Evolutionary conservation across 257 asterid species (phyloP).

Genomic region (Salvia miltiorrhiza): DNA sequence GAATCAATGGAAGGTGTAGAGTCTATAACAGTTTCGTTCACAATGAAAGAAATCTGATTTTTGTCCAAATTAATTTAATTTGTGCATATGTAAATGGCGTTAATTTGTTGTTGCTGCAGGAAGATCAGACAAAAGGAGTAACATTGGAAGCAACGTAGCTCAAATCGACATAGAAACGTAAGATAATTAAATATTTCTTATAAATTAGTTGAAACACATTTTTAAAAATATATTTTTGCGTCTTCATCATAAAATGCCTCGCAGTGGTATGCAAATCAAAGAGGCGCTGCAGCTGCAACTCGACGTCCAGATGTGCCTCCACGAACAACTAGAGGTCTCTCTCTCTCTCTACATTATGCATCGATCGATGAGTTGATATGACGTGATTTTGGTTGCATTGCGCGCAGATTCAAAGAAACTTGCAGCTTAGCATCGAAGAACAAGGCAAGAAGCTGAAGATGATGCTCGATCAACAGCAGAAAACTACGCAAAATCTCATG

Average conservation of each 20-base stretch:
- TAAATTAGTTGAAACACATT: too few species aligned
- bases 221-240: too few species aligned
- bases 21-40: neutral
- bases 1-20: slow-evolving; percentile 62
- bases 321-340: slow-evolving; percentile 72
- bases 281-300: slow-evolving; percentile 73
- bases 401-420: slow-evolving; percentile 47
- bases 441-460: slow-evolving; percentile 56
- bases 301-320: slow-evolving; percentile 69
- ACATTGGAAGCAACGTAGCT: slow-evolving; percentile 14
- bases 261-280: slow-evolving; percentile 68
- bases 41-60: neutral
- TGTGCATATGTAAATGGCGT: too few species aligned
- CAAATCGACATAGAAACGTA: slow-evolving; percentile 48
- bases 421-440: slow-evolving; percentile 74
- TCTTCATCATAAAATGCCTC: too few species aligned
- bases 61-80: neutral
- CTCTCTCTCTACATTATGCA: neutral
- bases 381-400: neutral
- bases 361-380: neutral
- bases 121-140: slow-evolving; percentile 42
- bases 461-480: slow-evolving; percentile 72
- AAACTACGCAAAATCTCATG: slow-evolving; percentile 24
- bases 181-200: neutral
- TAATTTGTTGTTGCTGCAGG: slow-evolving; percentile 37